Base-by-base conservation (phyloP, 768 basidiomycete genomes). In the Suillus plorans region DNA sequence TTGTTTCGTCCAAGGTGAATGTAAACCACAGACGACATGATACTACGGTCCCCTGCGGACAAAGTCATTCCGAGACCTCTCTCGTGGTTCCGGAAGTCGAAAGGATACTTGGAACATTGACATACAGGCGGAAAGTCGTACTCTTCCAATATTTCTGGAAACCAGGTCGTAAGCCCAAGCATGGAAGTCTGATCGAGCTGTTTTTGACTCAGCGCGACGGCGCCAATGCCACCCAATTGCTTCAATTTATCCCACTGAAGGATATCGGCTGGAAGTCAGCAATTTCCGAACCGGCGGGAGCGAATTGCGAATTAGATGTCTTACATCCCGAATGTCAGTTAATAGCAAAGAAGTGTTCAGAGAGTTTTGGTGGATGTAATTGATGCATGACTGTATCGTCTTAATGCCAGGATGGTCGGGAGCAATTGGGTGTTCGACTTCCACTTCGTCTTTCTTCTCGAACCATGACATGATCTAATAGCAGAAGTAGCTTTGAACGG, bases 321-420 rank as follows among this genome's bases (percentile, higher is more conserved):
- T 62, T 64, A 83, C 85, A 72, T 74, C 69, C 58, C 82, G 78
- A 60, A 84, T 78, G 45, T 80, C 76, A 14, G 76, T 74, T 25
- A 80, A 80, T 62, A 84, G 73, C 45, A 84, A 61, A 50, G 77
- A 79, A 1, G 81, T 78, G 67, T 76, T 74, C 69, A 84, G 68
- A 5, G 75, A 67, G 61, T 81, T 77, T 31, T 70, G 69, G 45
- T 70, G 77, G 69, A 86, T 80, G 69, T 82, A 86, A 22, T 73
- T 75, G 14, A 78, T 70, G 25, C 80, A 84, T 0, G 82, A 73
- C 63, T 82, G 82, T 37, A 88, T 81, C 12, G 76, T 70, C 63
- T 83, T 77, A 25, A 85, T 77, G 22, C 83, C 86, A 2, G 80
- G 82, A 63, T 82, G 82, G 37, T 67, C 69, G 13, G 63, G 22